Conservation (phyloP, 208 protist genomes). For the Crithidia bombi region DNA sequence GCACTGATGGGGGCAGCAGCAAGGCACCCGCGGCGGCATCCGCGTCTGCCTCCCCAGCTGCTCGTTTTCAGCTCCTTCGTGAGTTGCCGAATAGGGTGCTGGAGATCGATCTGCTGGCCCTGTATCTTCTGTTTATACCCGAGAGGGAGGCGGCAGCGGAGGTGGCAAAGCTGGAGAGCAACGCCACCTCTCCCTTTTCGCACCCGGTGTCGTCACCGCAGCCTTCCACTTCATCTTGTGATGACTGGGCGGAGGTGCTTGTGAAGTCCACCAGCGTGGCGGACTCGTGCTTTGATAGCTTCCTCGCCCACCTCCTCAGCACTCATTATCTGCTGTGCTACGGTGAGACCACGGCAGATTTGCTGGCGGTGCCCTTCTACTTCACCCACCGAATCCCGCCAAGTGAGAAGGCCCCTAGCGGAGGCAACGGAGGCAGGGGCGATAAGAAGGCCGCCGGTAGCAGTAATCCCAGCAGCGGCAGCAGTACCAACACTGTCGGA, state of each 20-base stretch:
- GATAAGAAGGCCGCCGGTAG: background rate
- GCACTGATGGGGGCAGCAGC: background rate
- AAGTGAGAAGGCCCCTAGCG: background rate
- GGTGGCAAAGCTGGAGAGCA: background rate
- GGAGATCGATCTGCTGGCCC: constrained; percentile 28
- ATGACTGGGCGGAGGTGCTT: background rate
- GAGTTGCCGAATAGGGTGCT: constrained; percentile 7
- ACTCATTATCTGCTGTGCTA: constrained; percentile 30
- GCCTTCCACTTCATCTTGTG: background rate
- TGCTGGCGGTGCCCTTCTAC: constrained; percentile 26
- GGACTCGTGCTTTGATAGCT: background rate
- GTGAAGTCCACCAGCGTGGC: background rate
- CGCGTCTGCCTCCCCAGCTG: background rate
- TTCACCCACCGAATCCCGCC: background rate
- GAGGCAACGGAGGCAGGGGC: background rate
- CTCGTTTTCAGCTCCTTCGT: constrained; percentile 12
- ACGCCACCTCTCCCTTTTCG: background rate
- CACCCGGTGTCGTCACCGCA: background rate
- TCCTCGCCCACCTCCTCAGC: constrained; percentile 20
- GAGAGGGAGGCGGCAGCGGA: constrained; percentile 5
- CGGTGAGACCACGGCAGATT: constrained; percentile 22
- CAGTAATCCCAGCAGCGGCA: no score
- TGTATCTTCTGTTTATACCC: constrained; percentile 18
- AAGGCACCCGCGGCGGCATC: background rate
- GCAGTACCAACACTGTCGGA: no score